Conservation (phyloP, 1,139 yeast species). For the Blastobotrys arbuscula region DNA sequence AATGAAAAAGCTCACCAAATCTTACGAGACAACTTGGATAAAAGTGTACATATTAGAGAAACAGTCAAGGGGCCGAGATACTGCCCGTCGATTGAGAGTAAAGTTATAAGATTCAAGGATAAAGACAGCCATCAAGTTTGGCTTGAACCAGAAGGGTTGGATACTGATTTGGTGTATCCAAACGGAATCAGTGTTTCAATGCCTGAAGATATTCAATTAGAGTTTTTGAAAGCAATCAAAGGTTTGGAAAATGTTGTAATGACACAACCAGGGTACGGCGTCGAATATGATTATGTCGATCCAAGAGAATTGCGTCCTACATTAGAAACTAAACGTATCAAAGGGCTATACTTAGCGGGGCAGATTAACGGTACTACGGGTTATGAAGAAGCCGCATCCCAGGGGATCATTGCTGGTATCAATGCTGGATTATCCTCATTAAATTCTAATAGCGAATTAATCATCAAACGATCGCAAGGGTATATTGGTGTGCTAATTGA, state of each 20-base stretch:
- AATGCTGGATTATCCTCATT: conserved; percentile 68
- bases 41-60: conserved; percentile 86
- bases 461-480: conserved; percentile 71
- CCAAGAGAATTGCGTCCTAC: conserved; percentile 80
- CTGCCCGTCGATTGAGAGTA: conserved; percentile 95
- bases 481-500: conserved; percentile 90
- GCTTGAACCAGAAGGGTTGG: conserved; percentile 95
- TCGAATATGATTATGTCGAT: conserved; percentile 93
- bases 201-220: conserved; percentile 88
- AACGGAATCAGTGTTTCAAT: conserved; percentile 94
- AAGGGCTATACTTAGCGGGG: conserved; percentile 86
- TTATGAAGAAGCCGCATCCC: conserved; percentile 97
- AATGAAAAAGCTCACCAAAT: conserved; percentile 69
- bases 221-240: conserved; percentile 68
- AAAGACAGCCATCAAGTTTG: conserved; percentile 77
- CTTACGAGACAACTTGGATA: conserved; percentile 63
- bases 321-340: conserved; percentile 72
- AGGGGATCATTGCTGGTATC: conserved; percentile 92
- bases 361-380: conserved; percentile 99
- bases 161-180: conserved; percentile 82
- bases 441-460: conserved; percentile 37
- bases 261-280: conserved; percentile 97
- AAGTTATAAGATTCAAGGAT: conserved; percentile 72
- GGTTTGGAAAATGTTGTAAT: conserved; percentile 85
- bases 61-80: conserved; percentile 95